Base-by-base conservation (phyloP, 2,329 filamentous ascomycete species). In the Fusarium sp. region DNA sequence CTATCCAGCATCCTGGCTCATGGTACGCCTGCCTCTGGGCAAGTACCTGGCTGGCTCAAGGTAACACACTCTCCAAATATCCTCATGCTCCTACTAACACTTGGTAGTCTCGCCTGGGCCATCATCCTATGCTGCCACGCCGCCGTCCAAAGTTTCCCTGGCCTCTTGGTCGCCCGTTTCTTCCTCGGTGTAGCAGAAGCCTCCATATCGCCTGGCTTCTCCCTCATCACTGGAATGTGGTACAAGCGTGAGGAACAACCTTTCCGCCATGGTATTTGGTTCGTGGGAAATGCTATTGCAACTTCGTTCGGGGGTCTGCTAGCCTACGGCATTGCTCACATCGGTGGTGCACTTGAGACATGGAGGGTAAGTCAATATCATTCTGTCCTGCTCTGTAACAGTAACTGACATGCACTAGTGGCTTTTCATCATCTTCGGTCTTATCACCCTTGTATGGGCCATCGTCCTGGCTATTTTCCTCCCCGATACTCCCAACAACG, bases 181-280 rank as follows among this genome's bases (percentile, higher is more conserved):
- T 73, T 75, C 23, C 73, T 75, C 1, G 73, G 73, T 18, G 71
- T 64, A 7, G 73, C 73, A 3, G 73, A 75, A 11, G 73, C 73
- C 12, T 75, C 73, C 5, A 75, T 75, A 12, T 74, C 73, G 0
- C 73, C 73, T 1, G 73, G 71, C 0, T 74, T 75, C 13, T 71
- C 69, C 0, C 40, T 75, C 8, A 74, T 75, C 4, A 75, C 73
- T 14, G 73, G 73, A 5, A 75, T 75, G 73, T 75, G 73, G 73
- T 75, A 75, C 4, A 73, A 54, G 2, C 69, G 73, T 0, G 73
- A 75, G 5, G 73, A 75, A 4, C 71, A 75, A 6, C 73, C 73
- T 14, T 69, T 75, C 12, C 44, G 73, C 23, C 73, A 75, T 6
- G 73, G 73, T 6, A 69, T 74, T 6, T 75, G 71, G 73, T 75